Evolutionary conservation across 2,329 filamentous ascomycete species (phyloP).

Genomic region (Beauveria sp.): DNA sequence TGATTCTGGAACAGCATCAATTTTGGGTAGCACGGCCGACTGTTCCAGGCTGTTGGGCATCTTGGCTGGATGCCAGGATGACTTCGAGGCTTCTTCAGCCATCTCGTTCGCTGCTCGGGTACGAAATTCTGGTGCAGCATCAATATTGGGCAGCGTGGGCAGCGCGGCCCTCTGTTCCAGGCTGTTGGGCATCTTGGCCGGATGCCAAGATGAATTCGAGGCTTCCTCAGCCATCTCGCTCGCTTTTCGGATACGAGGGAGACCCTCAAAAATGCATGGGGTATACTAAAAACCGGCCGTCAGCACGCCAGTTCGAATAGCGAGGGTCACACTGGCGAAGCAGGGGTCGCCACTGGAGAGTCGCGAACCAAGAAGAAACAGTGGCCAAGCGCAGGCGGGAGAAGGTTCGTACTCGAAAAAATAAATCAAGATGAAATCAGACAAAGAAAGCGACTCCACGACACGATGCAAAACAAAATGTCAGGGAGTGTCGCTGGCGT

Average conservation of each 20-base stretch:
- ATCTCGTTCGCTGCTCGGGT: constrained; percentile 18
- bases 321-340: background rate
- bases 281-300: constrained; percentile 8
- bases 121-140: background rate
- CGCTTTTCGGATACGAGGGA: constrained; percentile 12
- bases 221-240: constrained; percentile 28
- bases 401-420: background rate
- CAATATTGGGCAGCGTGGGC: background rate
- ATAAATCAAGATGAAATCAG: background rate
- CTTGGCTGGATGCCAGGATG: constrained; percentile 34
- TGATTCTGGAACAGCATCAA: background rate
- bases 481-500: constrained; percentile 3
- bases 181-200: constrained; percentile 32
- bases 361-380: background rate
- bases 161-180: constrained; percentile 6
- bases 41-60: constrained; percentile 26
- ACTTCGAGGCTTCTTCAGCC: constrained; percentile 28
- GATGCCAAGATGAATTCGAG: constrained; percentile 32
- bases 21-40: background rate
- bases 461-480: background rate
- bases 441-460: background rate
- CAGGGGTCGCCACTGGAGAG: constrained; percentile 1
- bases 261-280: constrained; percentile 9
- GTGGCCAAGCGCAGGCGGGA: background rate
- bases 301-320: background rate